phyloP scores from a whole-genome alignment of 2,329 filamentous ascomycete species.

The Clathrospora elynae region DNA sequence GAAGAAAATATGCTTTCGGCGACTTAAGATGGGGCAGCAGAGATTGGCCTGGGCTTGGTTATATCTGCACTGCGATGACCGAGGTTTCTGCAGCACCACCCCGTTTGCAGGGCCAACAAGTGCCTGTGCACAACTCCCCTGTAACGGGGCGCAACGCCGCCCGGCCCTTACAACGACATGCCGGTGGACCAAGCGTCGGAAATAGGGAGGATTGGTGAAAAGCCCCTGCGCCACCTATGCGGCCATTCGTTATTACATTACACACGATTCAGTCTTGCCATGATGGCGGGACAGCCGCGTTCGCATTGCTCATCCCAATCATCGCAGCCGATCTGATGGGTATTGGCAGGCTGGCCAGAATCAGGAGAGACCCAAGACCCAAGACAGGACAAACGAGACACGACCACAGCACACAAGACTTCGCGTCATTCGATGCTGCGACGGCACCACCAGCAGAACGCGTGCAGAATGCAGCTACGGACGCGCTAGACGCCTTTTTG shows the following conservation, averaged over 20 bases:
- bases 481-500: no score
- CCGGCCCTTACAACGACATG: constrained; percentile 24
- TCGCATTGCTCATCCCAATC: constrained; percentile 24
- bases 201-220: constrained; percentile 31
- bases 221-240: constrained; percentile 19
- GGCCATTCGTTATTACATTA: constrained; percentile 26
- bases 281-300: constrained; percentile 24
- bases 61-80: no score
- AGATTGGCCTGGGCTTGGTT: constrained; percentile 16
- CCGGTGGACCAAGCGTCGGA: constrained; percentile 16
- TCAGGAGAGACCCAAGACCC: constrained; percentile 12
- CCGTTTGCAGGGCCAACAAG: constrained; percentile 18
- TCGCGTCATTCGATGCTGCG: neutral
- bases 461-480: no score
- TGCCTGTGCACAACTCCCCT: constrained; percentile 23
- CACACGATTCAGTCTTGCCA: constrained; percentile 15
- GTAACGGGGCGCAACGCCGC: constrained; percentile 18
- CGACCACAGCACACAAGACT: neutral
- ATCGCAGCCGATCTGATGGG: constrained; percentile 11
- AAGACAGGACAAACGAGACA: constrained; percentile 2
- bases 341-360: constrained; percentile 7
- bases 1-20: constrained; percentile 16
- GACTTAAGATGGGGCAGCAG: constrained; percentile 14
- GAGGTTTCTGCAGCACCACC: no score
- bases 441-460: neutral